These are phyloP conservation scores for Pyrenopolyporus hunteri DNA, from an alignment of 495 filamentous ascomycete genomes.

Conservation along the genomic window DNA sequence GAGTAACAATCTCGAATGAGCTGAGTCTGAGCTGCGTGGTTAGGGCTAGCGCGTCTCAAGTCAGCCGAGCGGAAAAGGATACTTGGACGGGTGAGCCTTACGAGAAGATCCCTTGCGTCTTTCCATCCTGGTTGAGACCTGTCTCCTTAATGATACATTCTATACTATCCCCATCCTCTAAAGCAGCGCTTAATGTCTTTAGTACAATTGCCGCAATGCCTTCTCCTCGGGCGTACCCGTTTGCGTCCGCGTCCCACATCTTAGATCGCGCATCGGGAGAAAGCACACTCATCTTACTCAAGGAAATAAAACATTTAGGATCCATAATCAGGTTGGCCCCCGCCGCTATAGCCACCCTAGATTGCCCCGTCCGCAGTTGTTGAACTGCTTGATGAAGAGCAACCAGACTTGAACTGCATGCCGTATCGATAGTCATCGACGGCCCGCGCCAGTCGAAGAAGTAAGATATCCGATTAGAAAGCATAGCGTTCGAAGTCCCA, in stretches of 20 bases:
- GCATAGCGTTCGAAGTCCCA: slow-evolving; percentile 47
- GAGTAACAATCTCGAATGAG: slow-evolving; percentile 58
- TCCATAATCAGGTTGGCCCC: slow-evolving; percentile 50
- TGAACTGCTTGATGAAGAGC: slow-evolving; percentile 59
- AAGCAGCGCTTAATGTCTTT: slow-evolving; percentile 56
- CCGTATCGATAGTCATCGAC: slow-evolving; percentile 56
- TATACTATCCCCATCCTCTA: slow-evolving; percentile 52
- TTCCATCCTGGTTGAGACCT: slow-evolving; percentile 57
- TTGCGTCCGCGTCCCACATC: slow-evolving; percentile 57
- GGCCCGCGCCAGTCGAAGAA: slow-evolving; percentile 57
- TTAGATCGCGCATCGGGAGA: slow-evolving; percentile 40
- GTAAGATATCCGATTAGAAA: slow-evolving; percentile 56
- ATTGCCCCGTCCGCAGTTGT: slow-evolving; percentile 49
- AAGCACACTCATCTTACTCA: slow-evolving; percentile 36
- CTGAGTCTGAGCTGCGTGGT: slow-evolving; percentile 54
- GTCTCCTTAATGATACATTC: slow-evolving; percentile 59
- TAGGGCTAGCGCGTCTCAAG: too few species aligned
- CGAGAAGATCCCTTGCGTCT: slow-evolving; percentile 53
- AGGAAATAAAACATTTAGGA: slow-evolving; percentile 40
- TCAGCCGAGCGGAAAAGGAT: not conserved
- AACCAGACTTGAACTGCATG: slow-evolving; percentile 59
- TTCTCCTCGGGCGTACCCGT: slow-evolving; percentile 70
- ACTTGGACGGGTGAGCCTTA: too few species aligned
- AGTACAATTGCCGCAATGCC: slow-evolving; percentile 58
- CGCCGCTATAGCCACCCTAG: slow-evolving; percentile 48